These are phyloP conservation scores for Fusarium sp. DNA, from an alignment of 2,329 filamentous ascomycete genomes.

Conservation along the genomic window DNA sequence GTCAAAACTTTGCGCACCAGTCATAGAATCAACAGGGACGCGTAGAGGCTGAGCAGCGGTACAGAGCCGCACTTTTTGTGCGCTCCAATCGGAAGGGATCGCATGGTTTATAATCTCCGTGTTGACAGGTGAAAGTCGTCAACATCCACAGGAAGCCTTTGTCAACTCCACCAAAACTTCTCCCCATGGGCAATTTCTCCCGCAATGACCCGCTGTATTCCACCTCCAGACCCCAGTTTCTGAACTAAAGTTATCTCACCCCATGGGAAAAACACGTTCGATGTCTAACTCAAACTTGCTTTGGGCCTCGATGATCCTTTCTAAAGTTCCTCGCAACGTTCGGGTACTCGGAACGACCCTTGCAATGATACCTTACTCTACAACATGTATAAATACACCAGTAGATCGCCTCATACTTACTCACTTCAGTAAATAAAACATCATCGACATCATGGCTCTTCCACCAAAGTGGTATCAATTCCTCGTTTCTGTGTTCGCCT, in stretches of 20 bases:
- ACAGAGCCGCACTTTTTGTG: slow-evolving; percentile 15
- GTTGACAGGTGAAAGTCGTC: neutral
- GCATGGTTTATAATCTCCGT: neutral
- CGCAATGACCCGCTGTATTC: slow-evolving; percentile 15
- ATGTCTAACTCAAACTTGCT: neutral
- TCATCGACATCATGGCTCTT: slow-evolving; percentile 52
- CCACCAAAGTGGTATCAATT: slow-evolving; percentile 62
- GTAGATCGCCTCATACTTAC: neutral
- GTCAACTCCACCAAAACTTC: neutral
- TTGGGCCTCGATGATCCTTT: neutral
- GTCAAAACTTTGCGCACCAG: slow-evolving; percentile 14
- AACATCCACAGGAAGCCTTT: neutral
- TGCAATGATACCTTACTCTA: neutral
- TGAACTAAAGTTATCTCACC: slow-evolving; percentile 8
- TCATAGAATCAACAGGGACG: neutral
- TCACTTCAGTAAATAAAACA: neutral
- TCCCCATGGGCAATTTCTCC: slow-evolving; percentile 10
- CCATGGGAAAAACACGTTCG: neutral
- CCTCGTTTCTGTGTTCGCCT: slow-evolving; percentile 52
- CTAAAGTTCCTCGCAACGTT: neutral
- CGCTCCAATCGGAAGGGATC: slow-evolving; percentile 15
- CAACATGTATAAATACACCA: slow-evolving; percentile 18
- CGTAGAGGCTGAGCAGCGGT: neutral
- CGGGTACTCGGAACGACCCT: slow-evolving; percentile 13
- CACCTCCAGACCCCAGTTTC: slow-evolving; percentile 13